A percentile compares a stretch with the other conserved stretches of the same genome.
Conservation (phyloP, 305 asterid species). For the Fraxinus latifolia region DNA sequence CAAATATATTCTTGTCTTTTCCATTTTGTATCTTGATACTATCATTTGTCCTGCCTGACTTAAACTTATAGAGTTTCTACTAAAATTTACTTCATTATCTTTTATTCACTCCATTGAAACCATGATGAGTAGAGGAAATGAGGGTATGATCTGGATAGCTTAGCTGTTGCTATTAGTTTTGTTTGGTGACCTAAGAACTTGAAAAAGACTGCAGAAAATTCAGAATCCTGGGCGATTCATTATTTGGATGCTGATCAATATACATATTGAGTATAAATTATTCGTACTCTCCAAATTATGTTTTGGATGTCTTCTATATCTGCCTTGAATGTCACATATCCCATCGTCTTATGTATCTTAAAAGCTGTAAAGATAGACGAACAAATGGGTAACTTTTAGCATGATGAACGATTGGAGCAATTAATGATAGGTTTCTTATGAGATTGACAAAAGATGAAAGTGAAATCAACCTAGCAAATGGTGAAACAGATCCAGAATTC, state of each 20-base stretch:
- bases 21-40: neutral
- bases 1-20: neutral
- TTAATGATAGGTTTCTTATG: conserved; percentile 72
- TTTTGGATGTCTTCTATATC: neutral
- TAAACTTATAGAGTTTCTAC: neutral
- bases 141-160: neutral
- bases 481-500: conserved; percentile 81
- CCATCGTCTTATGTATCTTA: neutral
- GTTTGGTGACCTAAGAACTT: neutral
- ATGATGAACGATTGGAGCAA: conserved; percentile 4
- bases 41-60: neutral
- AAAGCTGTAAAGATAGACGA: neutral
- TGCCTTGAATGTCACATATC: neutral
- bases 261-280: neutral
- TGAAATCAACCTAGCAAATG: conserved; percentile 70
- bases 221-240: neutral
- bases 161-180: neutral
- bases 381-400: neutral
- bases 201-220: neutral
- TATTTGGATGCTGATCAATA: neutral
- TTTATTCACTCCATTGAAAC: neutral
- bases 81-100: neutral
- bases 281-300: neutral
- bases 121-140: neutral
- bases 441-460: conserved; percentile 64